Base-by-base conservation (phyloP, 805 yeast genomes). In the Candida koratica region DNA sequence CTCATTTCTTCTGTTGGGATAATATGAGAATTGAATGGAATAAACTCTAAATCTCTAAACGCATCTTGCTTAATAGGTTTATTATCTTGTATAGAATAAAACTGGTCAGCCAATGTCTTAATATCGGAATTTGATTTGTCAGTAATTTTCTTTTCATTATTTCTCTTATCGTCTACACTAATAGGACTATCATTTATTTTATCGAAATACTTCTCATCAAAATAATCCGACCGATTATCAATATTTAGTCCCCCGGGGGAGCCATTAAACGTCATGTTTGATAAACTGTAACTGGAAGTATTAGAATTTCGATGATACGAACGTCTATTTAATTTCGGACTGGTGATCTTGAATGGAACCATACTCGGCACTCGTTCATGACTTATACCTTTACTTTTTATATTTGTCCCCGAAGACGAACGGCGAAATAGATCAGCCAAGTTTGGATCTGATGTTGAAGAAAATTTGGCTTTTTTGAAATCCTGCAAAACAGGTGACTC, bases 31-130 rank as follows among this genome's bases (percentile, higher is more conserved):
- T 44, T 45, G 1, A 42, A 8, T 1, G 44, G 39, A 2, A 25
- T 28, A 17, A 35, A 42, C 13, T 26, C 16, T 12, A 41, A 25
- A 5, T 25, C 18, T n/a, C 19, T 17, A 8, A 37, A 16, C 16
- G 36, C 38, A 12, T 44, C 33, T 15, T 40, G 32, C 23, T 35
- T 25, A 12, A 30, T 17, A 6, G 30, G 17, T 6, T 25, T 35
- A 14, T 41, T 22, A 14, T 58, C 64, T 17, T 42, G 24, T 2
- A 34, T 36, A 11, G 45, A 23, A 25, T 37, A 44, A 45, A 67
- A 67, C 45, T 65, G 71, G 38, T 64, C 69, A 32, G 64, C 71
- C 37, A 67, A 47, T 22, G 66, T 49, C 42, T 63, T 62, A 27
- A 51, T 50, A 34, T 56, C 61, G 6, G 32, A 17, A 5, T 12